Base-by-base conservation (phyloP, 192 early-diverging fungal species). In the Diversispora eburnea region DNA sequence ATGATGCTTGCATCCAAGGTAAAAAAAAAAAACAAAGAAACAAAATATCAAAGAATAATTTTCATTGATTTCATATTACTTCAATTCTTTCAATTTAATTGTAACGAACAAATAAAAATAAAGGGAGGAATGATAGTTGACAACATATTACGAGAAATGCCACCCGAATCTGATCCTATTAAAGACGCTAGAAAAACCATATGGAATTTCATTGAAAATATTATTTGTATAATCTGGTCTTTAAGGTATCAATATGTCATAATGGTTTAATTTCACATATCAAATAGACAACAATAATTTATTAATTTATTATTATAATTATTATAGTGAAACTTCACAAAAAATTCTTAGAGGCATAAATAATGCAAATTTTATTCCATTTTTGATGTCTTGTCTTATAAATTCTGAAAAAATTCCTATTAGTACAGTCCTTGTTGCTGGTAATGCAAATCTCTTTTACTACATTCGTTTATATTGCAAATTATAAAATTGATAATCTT, bases 361-460 rank as follows among this genome's bases (percentile, higher is more conserved):
- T 78, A 82, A 79, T 68, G 79, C 88, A 76, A 81, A 84, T 46
- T 72, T 88, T n/a, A 69, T 85, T 10, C 84, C 83, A 0, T 89
- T 91, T 74, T 77, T 94, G 12, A 81, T 92, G 39, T 87, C 89
- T 13, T 94, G 93, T 66, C 82, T 94, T 73, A 80, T 66, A 20
- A 73, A 78, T 15, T 72, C 82, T 42, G 80, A 83, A 42, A 83
- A 84, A 63, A 76, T 80, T 17, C 84, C 86, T 48, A 77, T 58
- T 5, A 83, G 77, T 46, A 83, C 85, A 7, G 81, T 83, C 19
- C 74, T 87, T 64, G 81, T 84, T 51, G 86, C 83, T 46, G 86
- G 85, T 85, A 80, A 22, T 47, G 4, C 33, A 13, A 41, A 8
- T 20, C 69, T 67, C 45, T 61, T 61, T 51, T 48, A 75, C 55